phyloP scores from a whole-genome alignment of 169 alveolate genomes.

The Plasmodium cynomolgi region DNA sequence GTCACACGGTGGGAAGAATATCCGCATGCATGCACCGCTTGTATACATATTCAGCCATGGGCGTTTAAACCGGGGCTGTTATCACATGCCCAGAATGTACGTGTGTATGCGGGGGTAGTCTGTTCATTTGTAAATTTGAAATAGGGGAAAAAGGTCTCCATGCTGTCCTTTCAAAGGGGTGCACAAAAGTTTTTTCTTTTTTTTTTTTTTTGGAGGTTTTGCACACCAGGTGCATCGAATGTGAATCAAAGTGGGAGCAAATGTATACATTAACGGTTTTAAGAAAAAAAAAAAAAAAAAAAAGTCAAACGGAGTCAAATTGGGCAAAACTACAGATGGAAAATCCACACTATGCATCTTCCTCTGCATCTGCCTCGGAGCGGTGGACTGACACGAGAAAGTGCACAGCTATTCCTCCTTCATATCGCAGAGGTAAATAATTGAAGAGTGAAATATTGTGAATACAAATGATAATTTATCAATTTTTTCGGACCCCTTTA shows the following conservation, averaged over 20 bases:
- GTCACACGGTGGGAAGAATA: background rate
- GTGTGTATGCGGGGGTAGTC: background rate
- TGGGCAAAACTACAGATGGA: background rate
- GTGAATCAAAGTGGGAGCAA: background rate
- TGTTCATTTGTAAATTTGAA: background rate
- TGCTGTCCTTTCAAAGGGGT: background rate
- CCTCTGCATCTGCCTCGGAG: background rate
- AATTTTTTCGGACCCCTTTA: slow-evolving; percentile 63
- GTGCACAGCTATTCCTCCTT: background rate
- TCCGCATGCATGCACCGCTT: background rate
- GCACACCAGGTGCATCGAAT: background rate
- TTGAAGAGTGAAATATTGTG: slow-evolving; percentile 70
- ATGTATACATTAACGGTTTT: background rate
- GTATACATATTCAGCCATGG: background rate
- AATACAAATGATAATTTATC: slow-evolving; percentile 73
- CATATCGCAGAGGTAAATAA: slow-evolving; percentile 73
- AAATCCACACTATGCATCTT: background rate
- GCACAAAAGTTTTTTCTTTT: background rate
- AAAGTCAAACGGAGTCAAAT: background rate
- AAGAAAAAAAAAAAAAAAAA: background rate
- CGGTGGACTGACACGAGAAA: background rate
- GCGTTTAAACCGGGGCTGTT: background rate
- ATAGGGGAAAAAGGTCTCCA: background rate
- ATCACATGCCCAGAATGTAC: background rate
- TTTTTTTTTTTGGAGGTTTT: background rate